Conservation (phyloP, 164 flowering plant genomes). For the Nymphaea colorata region DNA sequence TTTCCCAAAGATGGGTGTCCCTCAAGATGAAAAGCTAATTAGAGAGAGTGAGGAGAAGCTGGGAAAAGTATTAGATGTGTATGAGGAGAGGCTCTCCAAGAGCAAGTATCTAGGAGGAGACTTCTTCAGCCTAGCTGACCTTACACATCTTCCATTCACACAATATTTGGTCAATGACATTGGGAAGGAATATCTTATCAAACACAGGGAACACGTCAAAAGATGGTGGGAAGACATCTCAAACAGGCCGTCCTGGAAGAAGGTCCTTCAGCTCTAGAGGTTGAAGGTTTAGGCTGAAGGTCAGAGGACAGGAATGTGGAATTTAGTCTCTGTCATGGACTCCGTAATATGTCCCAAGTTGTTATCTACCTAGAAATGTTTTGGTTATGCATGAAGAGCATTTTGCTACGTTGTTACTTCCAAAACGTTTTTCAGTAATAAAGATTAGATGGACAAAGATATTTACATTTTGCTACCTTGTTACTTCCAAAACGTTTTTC, state of each 20-base stretch:
- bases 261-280: conserved; percentile 6
- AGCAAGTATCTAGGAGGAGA: conserved; percentile 57
- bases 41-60: conserved; percentile 34
- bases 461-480: too few species aligned
- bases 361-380: too few species aligned
- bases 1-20: conserved; percentile 14
- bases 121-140: conserved; percentile 50
- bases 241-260: conserved; percentile 19
- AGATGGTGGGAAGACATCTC: conserved; percentile 40
- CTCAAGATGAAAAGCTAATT: conserved; percentile 15
- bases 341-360: too few species aligned
- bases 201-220: conserved; percentile 36
- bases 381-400: too few species aligned
- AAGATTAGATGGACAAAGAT: too few species aligned
- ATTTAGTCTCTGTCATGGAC: too few species aligned
- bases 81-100: conserved; percentile 36
- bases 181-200: conserved; percentile 29
- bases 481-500: too few species aligned
- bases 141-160: conserved; percentile 36
- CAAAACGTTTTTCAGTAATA: too few species aligned
- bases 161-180: conserved; percentile 21
- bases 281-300: not conserved
- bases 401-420: too few species aligned
- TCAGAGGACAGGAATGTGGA: too few species aligned
- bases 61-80: conserved; percentile 32